Percentiles rank a stretch among this genome's conserved stretches.
Evolutionary conservation across 805 yeast genomes (phyloP).

Genomic region (Candida nemodendra): DNA sequence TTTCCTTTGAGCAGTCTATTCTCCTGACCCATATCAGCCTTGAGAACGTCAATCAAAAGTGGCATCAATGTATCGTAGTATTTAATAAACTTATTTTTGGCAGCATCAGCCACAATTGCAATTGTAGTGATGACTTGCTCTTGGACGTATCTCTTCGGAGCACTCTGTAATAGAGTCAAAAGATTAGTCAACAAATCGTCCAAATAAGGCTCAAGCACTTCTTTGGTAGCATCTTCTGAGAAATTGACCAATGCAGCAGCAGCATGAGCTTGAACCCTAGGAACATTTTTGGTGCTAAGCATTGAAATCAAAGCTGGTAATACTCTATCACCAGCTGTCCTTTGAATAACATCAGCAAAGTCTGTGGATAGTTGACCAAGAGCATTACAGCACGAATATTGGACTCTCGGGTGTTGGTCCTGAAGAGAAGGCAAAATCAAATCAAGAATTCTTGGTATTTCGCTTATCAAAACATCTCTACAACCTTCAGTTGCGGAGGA

Average conservation of each 20-base stretch:
- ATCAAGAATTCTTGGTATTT: conserved; percentile 77
- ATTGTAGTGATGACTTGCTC: conserved; percentile 96
- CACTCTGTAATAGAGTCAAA: conserved; percentile 69
- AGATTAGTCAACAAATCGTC: conserved; percentile 76
- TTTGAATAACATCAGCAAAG: conserved; percentile 86
- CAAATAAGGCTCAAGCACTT: conserved; percentile 86
- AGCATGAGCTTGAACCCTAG: conserved; percentile 96
- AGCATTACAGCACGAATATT: conserved; percentile 95
- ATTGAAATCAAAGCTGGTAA: conserved; percentile 86
- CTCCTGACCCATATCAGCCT: conserved; percentile 74
- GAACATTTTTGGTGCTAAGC: conserved; percentile 69
- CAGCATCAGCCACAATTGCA: conserved; percentile 96
- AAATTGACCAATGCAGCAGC: conserved; percentile 98
- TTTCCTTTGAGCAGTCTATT: conserved; percentile 82
- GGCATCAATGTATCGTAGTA: conserved; percentile 97
- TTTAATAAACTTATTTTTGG: conserved; percentile 81
- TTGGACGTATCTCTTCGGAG: conserved; percentile 87
- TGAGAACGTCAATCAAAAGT: conserved; percentile 71
- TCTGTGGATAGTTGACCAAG: conserved; percentile 97
- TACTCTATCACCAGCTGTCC: conserved; percentile 72
- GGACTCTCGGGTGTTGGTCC: conserved; percentile 92
- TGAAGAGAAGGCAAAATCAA: conserved; percentile 81
- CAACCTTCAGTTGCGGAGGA: conserved; percentile 98
- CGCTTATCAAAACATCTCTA: conserved; percentile 78
- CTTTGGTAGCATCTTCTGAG: conserved; percentile 87